Evolutionary conservation across 768 basidiomycete genomes (phyloP).

Genomic region (Polyporus arcularius): DNA sequence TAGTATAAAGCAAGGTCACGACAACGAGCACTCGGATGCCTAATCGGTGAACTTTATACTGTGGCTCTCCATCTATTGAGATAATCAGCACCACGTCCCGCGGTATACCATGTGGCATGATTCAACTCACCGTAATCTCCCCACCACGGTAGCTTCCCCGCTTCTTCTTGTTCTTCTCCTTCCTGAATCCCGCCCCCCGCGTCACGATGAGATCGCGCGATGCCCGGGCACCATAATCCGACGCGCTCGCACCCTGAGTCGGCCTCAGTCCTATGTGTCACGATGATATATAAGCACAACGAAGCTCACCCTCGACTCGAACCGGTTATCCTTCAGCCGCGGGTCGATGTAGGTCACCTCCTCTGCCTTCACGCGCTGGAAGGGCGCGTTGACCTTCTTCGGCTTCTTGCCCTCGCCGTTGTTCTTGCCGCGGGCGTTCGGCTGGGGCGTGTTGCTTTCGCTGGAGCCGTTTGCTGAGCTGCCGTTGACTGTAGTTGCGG

Average conservation of each 20-base stretch:
- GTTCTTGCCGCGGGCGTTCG: conserved; percentile 16
- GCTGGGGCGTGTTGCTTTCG: conserved; percentile 1
- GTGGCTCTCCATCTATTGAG: not conserved
- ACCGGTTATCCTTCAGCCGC: conserved; percentile 70
- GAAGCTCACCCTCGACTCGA: conserved; percentile 69
- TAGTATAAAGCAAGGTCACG: no score
- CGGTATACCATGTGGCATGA: not conserved
- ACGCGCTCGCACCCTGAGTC: conserved; percentile 55
- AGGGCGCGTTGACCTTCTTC: conserved; percentile 60
- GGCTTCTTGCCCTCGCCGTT: conserved; percentile 30
- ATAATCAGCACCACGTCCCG: not conserved
- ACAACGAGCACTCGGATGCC: not conserved
- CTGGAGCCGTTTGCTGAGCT: not conserved
- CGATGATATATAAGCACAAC: no score
- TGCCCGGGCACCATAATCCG: conserved; percentile 89
- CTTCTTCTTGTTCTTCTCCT: conserved; percentile 99
- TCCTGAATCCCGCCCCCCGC: conserved; percentile 91
- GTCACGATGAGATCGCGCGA: conserved; percentile 89
- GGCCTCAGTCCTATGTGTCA: conserved; percentile 5
- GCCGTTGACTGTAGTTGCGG: conserved; percentile 28
- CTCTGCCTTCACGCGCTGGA: conserved; percentile 76
- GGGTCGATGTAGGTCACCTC: conserved; percentile 50
- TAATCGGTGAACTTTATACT: not conserved
- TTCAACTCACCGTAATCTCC: conserved; percentile 78
- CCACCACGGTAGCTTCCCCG: conserved; percentile 92